Evolutionary conservation across 2,329 filamentous ascomycete species (phyloP).

Genomic region (Penicillium sp.): DNA sequence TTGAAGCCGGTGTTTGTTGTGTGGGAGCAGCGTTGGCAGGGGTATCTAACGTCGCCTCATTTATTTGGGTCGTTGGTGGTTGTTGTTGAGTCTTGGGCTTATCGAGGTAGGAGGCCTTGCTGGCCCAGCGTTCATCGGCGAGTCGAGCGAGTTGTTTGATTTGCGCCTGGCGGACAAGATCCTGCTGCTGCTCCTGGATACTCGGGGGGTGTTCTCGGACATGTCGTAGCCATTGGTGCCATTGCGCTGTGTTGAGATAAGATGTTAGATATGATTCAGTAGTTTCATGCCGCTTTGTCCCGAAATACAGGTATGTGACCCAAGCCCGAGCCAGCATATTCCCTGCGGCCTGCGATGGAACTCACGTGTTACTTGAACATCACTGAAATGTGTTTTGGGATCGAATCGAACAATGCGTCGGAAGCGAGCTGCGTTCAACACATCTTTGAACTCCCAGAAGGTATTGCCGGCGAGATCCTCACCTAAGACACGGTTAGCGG

Average conservation of each 20-base stretch:
- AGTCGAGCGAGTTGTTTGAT: constrained; percentile 60
- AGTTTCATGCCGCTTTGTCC: background rate
- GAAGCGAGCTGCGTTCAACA: constrained; percentile 53
- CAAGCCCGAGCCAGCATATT: background rate
- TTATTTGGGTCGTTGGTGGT: constrained; percentile 46
- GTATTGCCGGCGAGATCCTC: constrained; percentile 64
- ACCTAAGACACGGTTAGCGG: constrained; percentile 43
- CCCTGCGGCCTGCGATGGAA: constrained; percentile 3
- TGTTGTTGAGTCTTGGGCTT: constrained; percentile 53
- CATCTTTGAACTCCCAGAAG: constrained; percentile 66
- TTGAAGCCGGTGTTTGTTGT: background rate
- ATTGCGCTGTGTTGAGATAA: constrained; percentile 53
- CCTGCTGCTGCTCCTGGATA: constrained; percentile 59
- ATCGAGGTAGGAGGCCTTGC: constrained; percentile 59
- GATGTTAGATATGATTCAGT: constrained; percentile 17
- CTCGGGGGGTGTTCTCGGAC: constrained; percentile 58
- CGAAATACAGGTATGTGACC: background rate
- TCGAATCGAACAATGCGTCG: constrained; percentile 61
- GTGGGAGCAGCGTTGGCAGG: constrained; percentile 34
- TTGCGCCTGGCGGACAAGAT: constrained; percentile 56
- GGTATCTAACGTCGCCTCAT: constrained; percentile 42
- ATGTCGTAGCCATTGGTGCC: constrained; percentile 68
- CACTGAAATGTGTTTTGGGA: constrained; percentile 54
- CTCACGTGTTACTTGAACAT: constrained; percentile 61
- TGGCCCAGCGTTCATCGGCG: constrained; percentile 63